These are phyloP conservation scores for Lasiosphaeria ovina DNA, from an alignment of 495 filamentous ascomycete genomes.

Conservation along the genomic window DNA sequence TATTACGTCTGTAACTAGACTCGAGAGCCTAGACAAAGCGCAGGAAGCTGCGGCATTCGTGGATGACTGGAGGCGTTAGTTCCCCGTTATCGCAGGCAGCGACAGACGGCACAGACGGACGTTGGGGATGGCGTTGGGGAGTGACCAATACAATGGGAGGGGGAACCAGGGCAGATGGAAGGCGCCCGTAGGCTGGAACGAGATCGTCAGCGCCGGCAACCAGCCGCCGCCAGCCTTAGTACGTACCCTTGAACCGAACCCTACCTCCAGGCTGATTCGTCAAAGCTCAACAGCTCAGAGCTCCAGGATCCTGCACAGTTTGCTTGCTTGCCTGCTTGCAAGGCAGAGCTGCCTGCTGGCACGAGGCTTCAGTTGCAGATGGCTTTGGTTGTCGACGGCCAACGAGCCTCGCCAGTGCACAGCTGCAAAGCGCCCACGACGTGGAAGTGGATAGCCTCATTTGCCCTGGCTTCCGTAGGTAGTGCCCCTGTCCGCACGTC, in stretches of 20 bases:
- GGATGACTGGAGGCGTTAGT: too few species aligned
- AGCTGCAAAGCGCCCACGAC: neutral
- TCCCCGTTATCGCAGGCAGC: too few species aligned
- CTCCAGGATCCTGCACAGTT: neutral
- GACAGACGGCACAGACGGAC: too few species aligned
- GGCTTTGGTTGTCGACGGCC: neutral
- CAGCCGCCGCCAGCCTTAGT: too few species aligned
- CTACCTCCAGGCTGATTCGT: neutral
- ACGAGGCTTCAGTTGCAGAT: neutral
- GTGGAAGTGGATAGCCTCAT: neutral
- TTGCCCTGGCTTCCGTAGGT: slow-evolving; percentile 1
- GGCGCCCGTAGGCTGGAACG: neutral
- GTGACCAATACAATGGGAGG: neutral
- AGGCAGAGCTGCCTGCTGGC: neutral
- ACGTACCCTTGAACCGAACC: too few species aligned
- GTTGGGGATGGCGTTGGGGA: neutral
- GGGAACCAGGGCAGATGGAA: neutral
- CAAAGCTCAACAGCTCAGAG: neutral
- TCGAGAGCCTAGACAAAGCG: too few species aligned
- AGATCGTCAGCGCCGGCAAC: neutral
- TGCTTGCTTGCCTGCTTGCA: neutral
- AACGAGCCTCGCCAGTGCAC: neutral
- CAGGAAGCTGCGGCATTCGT: too few species aligned
- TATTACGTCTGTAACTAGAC: too few species aligned
- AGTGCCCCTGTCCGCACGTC: neutral